These are phyloP conservation scores for Spiromastix sp. DNA, from an alignment of 2,329 filamentous ascomycete species.

Conservation along the genomic window DNA sequence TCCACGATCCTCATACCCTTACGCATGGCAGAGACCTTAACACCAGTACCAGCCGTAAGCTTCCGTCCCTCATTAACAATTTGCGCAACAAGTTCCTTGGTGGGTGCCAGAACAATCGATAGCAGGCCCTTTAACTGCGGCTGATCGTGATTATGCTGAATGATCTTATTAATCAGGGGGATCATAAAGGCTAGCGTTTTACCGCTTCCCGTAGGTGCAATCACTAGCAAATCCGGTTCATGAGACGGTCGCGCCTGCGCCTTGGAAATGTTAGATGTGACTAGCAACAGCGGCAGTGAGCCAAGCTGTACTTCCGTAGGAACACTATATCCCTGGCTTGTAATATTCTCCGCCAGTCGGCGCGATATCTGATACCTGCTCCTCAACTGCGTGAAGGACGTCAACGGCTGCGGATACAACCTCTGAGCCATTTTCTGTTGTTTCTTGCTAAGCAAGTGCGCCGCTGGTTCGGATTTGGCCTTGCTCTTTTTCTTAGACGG, in stretches of 20 bases:
- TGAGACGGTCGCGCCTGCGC: constrained; percentile 10
- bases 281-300: constrained; percentile 66
- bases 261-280: constrained; percentile 20
- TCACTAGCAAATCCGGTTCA: constrained; percentile 66
- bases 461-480: constrained; percentile 41
- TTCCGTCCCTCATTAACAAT: constrained; percentile 78
- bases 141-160: constrained; percentile 42
- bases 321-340: constrained; percentile 70
- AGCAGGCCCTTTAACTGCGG: constrained; percentile 50
- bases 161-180: constrained; percentile 68
- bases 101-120: constrained; percentile 65
- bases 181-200: constrained; percentile 93
- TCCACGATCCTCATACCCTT: constrained; percentile 67
- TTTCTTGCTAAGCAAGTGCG: constrained; percentile 31
- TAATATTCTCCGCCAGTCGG: constrained; percentile 66
- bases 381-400: constrained; percentile 63
- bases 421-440: constrained; percentile 43
- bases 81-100: constrained; percentile 70
- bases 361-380: constrained; percentile 62
- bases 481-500: constrained; percentile 43
- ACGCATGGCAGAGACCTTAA: constrained; percentile 71
- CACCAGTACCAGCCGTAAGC: constrained; percentile 62
- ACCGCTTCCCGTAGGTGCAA: constrained; percentile 91
- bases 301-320: constrained; percentile 93
- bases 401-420: constrained; percentile 70